Base-by-base conservation (phyloP, 2,329 filamentous ascomycete genomes). In the Taxawa tesnikishii region DNA sequence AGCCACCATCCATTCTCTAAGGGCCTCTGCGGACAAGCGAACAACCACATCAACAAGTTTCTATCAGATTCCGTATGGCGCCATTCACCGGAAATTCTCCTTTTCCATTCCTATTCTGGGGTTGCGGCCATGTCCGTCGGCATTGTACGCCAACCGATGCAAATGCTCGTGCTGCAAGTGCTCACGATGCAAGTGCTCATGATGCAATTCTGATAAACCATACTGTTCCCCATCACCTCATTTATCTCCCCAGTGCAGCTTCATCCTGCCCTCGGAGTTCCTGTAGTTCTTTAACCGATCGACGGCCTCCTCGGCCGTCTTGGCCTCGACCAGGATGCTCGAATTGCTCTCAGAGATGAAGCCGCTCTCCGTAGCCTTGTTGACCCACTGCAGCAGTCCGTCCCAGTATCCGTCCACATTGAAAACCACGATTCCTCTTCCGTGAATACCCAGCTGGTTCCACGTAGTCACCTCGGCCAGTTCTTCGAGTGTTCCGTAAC, bases 401-500 rank as follows among this genome's bases (percentile, higher is more conserved):
- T 92, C 80, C 73, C 87, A 98, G 59, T 93, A 96, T 0, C 85
- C 84, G 33, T 87, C 76, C 15, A 94, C 69, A 55, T 96, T 96
- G 44, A 83, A 73, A 29, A 94, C 63, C 33, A 88, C 76, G 28
- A 96, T 76, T 3, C 80, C 82, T 30, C 70, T 67, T 45, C 68
- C 68, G 59, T 96, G 90, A 43, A 98, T 96, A 1, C 90, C 88
- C 30, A 98, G 62, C 62, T 96, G 90, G 57, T 94, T 96, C 53
- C 90, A 98, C 8, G 83, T 92, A 15, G 76, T 77, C 3, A 83
- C 75, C 62, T 92, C 83, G 58, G 94, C 85, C 52, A 98, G 69
- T 67, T 98, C 90, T 63, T 98, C 90, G 53, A 96, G 70, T 2
- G 90, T 98, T 13, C 90, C 90, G 56, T 88, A 98, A 1, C 90